Evolutionary conservation across 2,329 filamentous ascomycete genomes (phyloP).

Genomic region (Raffaelea albimanens): DNA sequence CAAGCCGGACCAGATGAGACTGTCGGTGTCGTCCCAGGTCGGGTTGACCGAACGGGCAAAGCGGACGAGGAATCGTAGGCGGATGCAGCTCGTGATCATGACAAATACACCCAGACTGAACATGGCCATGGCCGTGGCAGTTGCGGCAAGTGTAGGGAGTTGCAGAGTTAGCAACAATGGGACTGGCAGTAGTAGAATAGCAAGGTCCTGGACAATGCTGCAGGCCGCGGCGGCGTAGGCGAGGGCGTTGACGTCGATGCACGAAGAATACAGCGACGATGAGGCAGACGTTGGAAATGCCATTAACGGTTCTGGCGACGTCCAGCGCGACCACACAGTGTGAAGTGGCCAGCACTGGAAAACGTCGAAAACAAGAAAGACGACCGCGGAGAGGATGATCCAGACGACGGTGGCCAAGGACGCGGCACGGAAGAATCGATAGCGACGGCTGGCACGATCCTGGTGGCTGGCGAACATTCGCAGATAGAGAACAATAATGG

Average conservation of each 20-base stretch:
- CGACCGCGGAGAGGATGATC: constrained; percentile 16
- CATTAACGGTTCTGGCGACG: constrained; percentile 12
- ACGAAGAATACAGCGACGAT: constrained; percentile 13
- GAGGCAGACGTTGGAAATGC: neutral
- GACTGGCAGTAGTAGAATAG: constrained; percentile 24
- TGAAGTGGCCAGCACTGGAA: constrained; percentile 26
- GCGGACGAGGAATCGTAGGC: constrained; percentile 23
- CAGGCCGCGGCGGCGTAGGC: constrained; percentile 20
- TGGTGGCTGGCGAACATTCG: constrained; percentile 18
- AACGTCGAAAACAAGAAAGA: constrained; percentile 23
- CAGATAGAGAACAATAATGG: constrained; percentile 23
- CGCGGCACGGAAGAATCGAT: constrained; percentile 21
- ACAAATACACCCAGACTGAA: constrained; percentile 28
- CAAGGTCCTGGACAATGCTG: constrained; percentile 25
- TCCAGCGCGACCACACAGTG: constrained; percentile 19
- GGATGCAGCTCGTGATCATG: constrained; percentile 24
- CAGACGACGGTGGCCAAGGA: constrained; percentile 17
- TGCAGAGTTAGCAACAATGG: constrained; percentile 22
- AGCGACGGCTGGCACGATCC: constrained; percentile 1
- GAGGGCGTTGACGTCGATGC: constrained; percentile 23
- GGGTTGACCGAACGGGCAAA: constrained; percentile 24
- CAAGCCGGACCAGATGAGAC: constrained; percentile 32
- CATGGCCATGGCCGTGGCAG: constrained; percentile 20
- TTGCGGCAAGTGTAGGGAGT: constrained; percentile 5
- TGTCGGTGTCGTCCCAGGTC: constrained; percentile 30